Evolutionary conservation across 345 rosid genomes (phyloP), one percentile per base, ranked within the genome.

Genomic region (Kandelia obovata): DNA sequence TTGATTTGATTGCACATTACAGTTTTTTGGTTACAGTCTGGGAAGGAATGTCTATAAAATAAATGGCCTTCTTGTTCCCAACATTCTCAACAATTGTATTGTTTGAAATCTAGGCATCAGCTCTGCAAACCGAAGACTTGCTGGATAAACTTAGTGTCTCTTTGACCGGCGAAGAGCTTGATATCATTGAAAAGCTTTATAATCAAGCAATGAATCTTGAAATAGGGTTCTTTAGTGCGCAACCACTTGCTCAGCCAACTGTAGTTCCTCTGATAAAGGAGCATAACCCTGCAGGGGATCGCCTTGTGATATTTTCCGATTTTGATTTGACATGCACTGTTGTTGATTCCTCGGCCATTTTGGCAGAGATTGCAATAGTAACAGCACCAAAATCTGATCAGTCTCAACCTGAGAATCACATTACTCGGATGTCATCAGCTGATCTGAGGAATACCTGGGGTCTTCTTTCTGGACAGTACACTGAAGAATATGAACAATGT

Each of bases 141-240:
- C 90, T 96, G 75, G 98, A 96, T 78, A 92, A 88, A 79, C 88
- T 96, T 68, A 92, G 91, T 78, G 95, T 88, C 76, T 82, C 84
- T 70, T 82, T 96, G 96, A 96, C 98, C 1, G 89, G 99, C 31
- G 99, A 96, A 81, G 98, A 96, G 82, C 90, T 96, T 68, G 88
- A 84, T 72, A 77, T 92, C 75, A 88, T 92, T 65, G 96, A 92
- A 79, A 96, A 90, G 73, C 84, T 96, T 78, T 96, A 96, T 80
- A 95, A 79, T 71, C 98, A 96, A 82, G 99, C 98, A 73, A 86
- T 96, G 96, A 92, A 83, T 81, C 99, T 89, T 80, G 99, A 92
- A 88, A 83, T 89, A 57, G 97, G 92, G 78, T 92, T 92, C 83
- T 90, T 96, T 84, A 71, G 68, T 71, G 89, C 88, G 17, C 99